phyloP scores from a whole-genome alignment of 805 yeast genomes.

The Candida rishiriensis region DNA sequence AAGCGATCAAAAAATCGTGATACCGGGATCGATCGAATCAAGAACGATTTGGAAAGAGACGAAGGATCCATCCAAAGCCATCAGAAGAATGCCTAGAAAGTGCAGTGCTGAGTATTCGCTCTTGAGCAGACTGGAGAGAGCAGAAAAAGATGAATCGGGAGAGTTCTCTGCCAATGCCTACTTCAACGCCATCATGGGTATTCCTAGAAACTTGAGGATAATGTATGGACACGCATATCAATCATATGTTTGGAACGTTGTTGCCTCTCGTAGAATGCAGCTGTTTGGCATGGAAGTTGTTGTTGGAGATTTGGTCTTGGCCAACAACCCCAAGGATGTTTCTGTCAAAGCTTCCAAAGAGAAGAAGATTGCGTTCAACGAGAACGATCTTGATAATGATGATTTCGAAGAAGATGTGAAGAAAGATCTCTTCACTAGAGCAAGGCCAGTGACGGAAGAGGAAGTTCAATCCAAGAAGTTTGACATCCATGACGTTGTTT shows the following conservation, averaged over 20 bases:
- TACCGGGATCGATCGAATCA: constrained; percentile 80
- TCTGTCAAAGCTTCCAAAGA: constrained; percentile 1
- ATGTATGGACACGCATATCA: constrained; percentile 99
- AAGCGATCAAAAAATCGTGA: constrained; percentile 78
- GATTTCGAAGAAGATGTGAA: constrained; percentile 72
- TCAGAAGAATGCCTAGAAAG: constrained; percentile 77
- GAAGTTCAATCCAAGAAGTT: constrained; percentile 58
- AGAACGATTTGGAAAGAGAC: constrained; percentile 79
- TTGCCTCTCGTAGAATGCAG: constrained; percentile 71
- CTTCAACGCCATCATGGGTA: constrained; percentile 76
- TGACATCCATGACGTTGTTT: constrained; percentile 75
- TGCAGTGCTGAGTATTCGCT: constrained; percentile 83
- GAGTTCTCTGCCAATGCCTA: constrained; percentile 51
- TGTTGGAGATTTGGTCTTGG: constrained; percentile 73
- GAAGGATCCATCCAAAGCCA: constrained; percentile 57
- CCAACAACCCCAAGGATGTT: constrained; percentile 31
- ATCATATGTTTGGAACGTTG: constrained; percentile 90
- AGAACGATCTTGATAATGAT: constrained; percentile 38
- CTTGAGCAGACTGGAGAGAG: constrained; percentile 54
- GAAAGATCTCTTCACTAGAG: constrained; percentile 53
- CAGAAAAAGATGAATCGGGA: constrained; percentile 42
- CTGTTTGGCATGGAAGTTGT: constrained; percentile 65
- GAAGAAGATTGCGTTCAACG: constrained; percentile 1
- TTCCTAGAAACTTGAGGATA: constrained; percentile 86
- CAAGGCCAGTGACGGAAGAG: constrained; percentile 68